Evolutionary conservation across 148 eudicot species (phyloP), one percentile per base, ranked within the genome.

Genomic region (Rhododendron griersonianum): DNA sequence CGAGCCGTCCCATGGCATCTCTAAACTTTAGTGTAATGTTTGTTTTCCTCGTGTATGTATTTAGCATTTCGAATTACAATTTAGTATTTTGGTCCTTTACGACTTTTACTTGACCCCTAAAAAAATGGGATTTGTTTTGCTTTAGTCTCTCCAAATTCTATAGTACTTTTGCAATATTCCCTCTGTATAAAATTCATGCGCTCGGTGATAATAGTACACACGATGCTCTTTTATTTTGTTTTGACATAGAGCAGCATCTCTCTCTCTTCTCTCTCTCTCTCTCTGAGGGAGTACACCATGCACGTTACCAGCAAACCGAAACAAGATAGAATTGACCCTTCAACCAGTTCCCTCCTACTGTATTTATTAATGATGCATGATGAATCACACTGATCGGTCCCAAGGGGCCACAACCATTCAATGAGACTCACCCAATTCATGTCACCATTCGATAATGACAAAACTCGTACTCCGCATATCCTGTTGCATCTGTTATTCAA

Each of bases 401-500:
- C 14, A 67, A 67, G 74, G 78, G 78, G 44, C 78, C 41, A 30
- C 78, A 25, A 4, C 9, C 80, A 39, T 76, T 39, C 48, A 65
- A 65, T 63, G 75, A 41, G 75, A 61, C 18, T 37, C 84, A 82
- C 50, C 55, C 5, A 19, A 76, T 6, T 47, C 21, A 13, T 57
- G 84, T 82, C 74, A 37, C 50, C 9, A 39, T 19, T 39, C 44
- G 73, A 57, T 35, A 82, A 82, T 82, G 84, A 82, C 84, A 82
- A 82, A 41, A 59, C 30, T 39, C 61, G 48, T 59, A 41, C 21
- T 11, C 50, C 73, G 15, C 41, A 82, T 37, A 8, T 19, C 9
- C 50, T 59, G 33, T 37, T 82, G 71, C 14, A 21, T 57, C 35
- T 37, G 74, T 59, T 82, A 57, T 25, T 28, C 83, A 48, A 50